Conservation (phyloP, 768 basidiomycete genomes). For the Paxillus ammoniavirescens region DNA sequence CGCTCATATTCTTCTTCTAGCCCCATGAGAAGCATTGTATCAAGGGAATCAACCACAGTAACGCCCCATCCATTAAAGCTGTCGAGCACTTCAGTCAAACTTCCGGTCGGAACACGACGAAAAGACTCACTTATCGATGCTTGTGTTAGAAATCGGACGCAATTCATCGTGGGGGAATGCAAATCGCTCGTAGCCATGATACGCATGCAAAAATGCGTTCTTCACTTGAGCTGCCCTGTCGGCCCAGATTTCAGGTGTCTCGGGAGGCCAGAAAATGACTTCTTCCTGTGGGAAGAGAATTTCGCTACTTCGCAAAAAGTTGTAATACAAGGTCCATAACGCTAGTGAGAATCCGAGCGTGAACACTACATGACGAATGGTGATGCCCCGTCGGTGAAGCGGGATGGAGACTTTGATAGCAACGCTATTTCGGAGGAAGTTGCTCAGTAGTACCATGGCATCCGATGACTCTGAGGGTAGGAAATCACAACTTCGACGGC, state of each 20-base stretch:
- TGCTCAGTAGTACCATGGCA: slow-evolving; percentile 7
- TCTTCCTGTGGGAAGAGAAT: slow-evolving; percentile 10
- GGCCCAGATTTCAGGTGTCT: slow-evolving; percentile 44
- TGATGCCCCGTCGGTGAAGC: slow-evolving; percentile 14
- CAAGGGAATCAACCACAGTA: slow-evolving; percentile 77
- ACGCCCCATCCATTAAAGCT: slow-evolving; percentile 85
- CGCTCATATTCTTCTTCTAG: slow-evolving; percentile 67
- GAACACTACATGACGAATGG: slow-evolving; percentile 24
- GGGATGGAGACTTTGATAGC: not conserved
- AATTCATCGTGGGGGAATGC: slow-evolving; percentile 68
- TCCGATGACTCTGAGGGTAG: not conserved
- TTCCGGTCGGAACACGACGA: not conserved
- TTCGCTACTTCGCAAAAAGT: not conserved
- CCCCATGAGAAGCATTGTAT: slow-evolving; percentile 83
- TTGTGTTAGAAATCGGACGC: slow-evolving; percentile 45
- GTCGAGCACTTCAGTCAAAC: not conserved
- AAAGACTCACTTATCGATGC: slow-evolving; percentile 48
- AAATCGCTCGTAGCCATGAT: slow-evolving; percentile 59
- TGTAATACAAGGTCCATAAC: slow-evolving; percentile 21
- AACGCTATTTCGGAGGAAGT: not conserved
- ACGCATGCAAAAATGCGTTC: slow-evolving; percentile 64
- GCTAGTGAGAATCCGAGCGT: slow-evolving; percentile 10
- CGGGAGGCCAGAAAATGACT: slow-evolving; percentile 19
- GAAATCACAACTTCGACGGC: not conserved
- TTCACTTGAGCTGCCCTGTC: slow-evolving; percentile 56